These are phyloP conservation scores for Roridomyces roridus DNA, from an alignment of 768 basidiomycete species.

Conservation along the genomic window DNA sequence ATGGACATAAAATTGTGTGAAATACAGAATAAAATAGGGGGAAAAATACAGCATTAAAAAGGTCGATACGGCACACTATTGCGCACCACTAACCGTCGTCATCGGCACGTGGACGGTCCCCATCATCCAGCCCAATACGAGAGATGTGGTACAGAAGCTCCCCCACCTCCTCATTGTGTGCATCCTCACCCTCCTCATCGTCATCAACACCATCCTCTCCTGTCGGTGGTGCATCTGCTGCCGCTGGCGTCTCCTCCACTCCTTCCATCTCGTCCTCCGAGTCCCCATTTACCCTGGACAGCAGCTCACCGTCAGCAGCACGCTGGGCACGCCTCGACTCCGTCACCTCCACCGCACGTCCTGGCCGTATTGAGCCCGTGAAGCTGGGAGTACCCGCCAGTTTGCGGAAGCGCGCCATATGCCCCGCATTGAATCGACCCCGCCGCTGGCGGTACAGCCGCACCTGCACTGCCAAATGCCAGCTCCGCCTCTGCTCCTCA, in stretches of 20 bases:
- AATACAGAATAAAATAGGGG: background rate
- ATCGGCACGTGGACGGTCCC: background rate
- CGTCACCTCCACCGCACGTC: background rate
- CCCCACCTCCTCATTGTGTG: background rate
- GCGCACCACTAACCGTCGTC: too few relatives aligned
- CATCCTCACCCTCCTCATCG: background rate
- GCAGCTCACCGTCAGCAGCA: too few relatives aligned
- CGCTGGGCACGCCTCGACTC: background rate
- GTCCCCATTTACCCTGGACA: background rate
- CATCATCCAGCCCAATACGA: background rate
- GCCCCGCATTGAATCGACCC: background rate
- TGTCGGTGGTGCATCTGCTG: background rate
- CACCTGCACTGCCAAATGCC: background rate
- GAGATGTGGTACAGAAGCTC: background rate
- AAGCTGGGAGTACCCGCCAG: constrained; percentile 4
- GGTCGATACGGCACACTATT: background rate
- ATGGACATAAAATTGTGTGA: background rate
- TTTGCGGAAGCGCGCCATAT: background rate
- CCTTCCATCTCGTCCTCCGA: background rate
- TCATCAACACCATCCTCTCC: background rate
- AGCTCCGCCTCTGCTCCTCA: too few relatives aligned
- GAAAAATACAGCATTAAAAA: background rate
- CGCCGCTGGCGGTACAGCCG: background rate
- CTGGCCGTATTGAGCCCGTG: background rate
- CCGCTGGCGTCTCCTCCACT: background rate